phyloP scores from a whole-genome alignment of 1,139 yeast species.

The Scheffersomyces titani region DNA sequence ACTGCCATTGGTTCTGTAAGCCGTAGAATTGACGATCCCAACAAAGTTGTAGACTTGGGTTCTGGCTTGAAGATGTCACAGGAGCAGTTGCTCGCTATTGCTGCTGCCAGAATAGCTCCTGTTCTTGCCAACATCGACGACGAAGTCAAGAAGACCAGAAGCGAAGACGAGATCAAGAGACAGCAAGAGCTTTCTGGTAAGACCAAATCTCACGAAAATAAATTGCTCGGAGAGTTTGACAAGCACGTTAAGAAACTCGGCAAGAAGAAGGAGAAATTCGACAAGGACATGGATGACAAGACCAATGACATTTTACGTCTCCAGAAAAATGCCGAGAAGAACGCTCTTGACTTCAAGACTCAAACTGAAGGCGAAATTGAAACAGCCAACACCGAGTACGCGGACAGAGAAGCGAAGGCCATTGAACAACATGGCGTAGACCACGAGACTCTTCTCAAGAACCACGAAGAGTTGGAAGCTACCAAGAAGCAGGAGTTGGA shows the following conservation, averaged over 20 bases:
- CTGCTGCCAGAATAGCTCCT: slow-evolving; percentile 58
- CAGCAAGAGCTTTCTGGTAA: slow-evolving; percentile 41
- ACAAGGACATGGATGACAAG: slow-evolving; percentile 39
- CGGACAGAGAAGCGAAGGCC: slow-evolving; percentile 49
- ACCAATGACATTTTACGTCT: slow-evolving; percentile 32
- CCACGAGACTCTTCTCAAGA: slow-evolving; percentile 44
- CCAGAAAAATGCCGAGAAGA: slow-evolving; percentile 31
- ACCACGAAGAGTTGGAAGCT: slow-evolving; percentile 49
- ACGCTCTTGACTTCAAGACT: slow-evolving; percentile 39
- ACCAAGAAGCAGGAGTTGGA: slow-evolving; percentile 53
- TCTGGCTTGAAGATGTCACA: slow-evolving; percentile 57
- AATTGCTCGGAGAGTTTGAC: slow-evolving; percentile 43
- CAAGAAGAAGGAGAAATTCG: slow-evolving; percentile 42
- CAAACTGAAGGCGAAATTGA: slow-evolving; percentile 45
- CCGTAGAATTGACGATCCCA: slow-evolving; percentile 49
- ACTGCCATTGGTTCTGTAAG: slow-evolving; percentile 51
- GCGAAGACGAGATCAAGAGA: slow-evolving; percentile 48
- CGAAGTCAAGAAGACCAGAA: slow-evolving; percentile 48
- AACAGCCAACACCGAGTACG: slow-evolving; percentile 47
- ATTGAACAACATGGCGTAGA: slow-evolving; percentile 47
- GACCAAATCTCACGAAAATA: slow-evolving; percentile 44
- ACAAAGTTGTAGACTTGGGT: slow-evolving; percentile 53
- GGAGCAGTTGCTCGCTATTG: slow-evolving; percentile 56
- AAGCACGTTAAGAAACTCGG: slow-evolving; percentile 42
- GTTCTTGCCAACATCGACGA: slow-evolving; percentile 52